These are phyloP conservation scores for Podospora anserina DNA, from an alignment of 495 filamentous ascomycete genomes.

Conservation along the genomic window DNA sequence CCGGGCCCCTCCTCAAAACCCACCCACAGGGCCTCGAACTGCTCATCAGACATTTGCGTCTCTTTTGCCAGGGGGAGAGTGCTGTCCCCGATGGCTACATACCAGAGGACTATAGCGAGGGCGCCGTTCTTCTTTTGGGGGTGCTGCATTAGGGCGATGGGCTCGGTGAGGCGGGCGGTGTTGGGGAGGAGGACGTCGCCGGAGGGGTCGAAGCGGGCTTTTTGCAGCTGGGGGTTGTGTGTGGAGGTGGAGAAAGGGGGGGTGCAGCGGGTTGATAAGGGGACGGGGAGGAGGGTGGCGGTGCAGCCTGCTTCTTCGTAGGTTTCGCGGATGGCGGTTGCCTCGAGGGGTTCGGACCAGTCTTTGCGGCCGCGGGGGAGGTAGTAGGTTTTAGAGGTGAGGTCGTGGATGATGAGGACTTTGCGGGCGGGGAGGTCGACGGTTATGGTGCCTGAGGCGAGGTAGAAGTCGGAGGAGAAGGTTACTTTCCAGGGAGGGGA, in stretches of 20 bases:
- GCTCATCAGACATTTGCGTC: neutral
- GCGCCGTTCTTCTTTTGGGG: constrained; percentile 15
- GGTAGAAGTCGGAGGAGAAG: constrained; percentile 29
- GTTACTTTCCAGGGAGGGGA: constrained; percentile 17
- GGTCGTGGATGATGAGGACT: constrained; percentile 30
- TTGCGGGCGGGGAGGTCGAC: constrained; percentile 24
- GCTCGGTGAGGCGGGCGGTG: constrained; percentile 15
- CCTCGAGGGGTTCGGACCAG: constrained; percentile 24
- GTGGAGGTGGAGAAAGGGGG: neutral
- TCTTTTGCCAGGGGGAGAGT: neutral
- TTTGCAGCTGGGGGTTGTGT: neutral
- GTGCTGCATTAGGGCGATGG: constrained; percentile 21
- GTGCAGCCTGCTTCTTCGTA: constrained; percentile 31
- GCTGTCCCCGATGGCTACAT: constrained; percentile 10
- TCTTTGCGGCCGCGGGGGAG: constrained; percentile 37
- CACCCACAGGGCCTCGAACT: neutral
- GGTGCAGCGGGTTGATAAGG: constrained; percentile 21
- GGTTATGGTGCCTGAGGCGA: constrained; percentile 31
- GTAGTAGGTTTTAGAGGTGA: constrained; percentile 16
- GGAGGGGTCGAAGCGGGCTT: neutral
- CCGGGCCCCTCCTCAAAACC: neutral
- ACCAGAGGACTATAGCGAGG: constrained; percentile 20
- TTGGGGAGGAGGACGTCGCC: constrained; percentile 7
- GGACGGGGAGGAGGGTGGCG: constrained; percentile 20
- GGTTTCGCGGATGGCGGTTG: constrained; percentile 32